A percentile compares a stretch with the other conserved stretches of the same genome.
Conservation (phyloP, 163 green algal genomes). For the Chloroidium sp. region DNA sequence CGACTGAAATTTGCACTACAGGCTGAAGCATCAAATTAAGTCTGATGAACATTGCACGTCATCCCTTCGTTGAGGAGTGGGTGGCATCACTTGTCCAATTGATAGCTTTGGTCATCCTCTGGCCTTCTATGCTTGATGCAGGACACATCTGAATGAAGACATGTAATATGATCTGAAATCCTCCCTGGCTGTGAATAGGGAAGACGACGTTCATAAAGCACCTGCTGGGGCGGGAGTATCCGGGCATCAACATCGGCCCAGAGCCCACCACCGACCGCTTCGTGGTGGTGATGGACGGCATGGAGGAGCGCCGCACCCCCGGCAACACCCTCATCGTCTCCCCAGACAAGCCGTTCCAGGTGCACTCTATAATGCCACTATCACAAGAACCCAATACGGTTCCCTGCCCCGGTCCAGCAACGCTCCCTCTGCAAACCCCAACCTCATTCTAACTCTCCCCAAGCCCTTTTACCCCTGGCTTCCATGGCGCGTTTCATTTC, state of each 20-base stretch:
- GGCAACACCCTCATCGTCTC: slow-evolving; percentile 96
- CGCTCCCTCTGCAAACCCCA: background rate
- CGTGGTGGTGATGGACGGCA: slow-evolving; percentile 75
- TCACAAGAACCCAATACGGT: too few species aligned
- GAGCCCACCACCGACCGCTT: slow-evolving; percentile 88
- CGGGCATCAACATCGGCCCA: slow-evolving; percentile 83
- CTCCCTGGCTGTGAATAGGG: slow-evolving; percentile 18
- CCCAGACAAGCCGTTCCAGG: slow-evolving; percentile 83
- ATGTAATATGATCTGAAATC: too few species aligned
- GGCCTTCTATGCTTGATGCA: too few species aligned
- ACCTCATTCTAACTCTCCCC: background rate
- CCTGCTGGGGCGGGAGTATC: slow-evolving; percentile 86
- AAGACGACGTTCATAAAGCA: slow-evolving; percentile 98
- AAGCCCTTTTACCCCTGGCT: too few species aligned
- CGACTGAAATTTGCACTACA: too few species aligned
- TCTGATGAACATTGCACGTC: too few species aligned
- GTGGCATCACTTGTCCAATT: too few species aligned
- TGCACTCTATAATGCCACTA: background rate
- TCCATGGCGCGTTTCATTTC: too few species aligned
- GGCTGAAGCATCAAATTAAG: too few species aligned
- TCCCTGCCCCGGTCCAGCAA: background rate
- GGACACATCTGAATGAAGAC: too few species aligned
- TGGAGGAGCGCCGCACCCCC: slow-evolving; percentile 75
- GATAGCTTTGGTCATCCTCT: too few species aligned
- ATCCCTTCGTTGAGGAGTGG: too few species aligned